Percentiles rank a stretch among this genome's conserved stretches.
These are phyloP conservation scores for Yamadazyma membranifaciens DNA, from an alignment of 1,139 yeast species.

Conservation along the genomic window DNA sequence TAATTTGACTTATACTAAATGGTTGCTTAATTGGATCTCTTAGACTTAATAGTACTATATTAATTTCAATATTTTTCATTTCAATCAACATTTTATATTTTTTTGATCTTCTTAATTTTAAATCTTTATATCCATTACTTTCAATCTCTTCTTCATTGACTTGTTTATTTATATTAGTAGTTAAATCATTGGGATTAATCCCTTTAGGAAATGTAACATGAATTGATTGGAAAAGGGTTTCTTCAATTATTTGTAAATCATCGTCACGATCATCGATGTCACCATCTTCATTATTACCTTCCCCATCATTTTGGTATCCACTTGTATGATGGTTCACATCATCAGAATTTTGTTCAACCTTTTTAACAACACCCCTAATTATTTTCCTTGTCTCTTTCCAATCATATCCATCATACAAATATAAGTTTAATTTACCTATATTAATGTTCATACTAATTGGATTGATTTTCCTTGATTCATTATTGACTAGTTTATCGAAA, in stretches of 20 bases:
- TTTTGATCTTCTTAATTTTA: slow-evolving; percentile 64
- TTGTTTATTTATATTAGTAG: slow-evolving; percentile 52
- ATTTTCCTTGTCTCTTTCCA: slow-evolving; percentile 78
- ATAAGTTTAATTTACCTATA: slow-evolving; percentile 30
- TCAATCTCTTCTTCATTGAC: slow-evolving; percentile 27
- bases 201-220: slow-evolving; percentile 62
- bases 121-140: slow-evolving; percentile 29
- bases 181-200: slow-evolving; percentile 44
- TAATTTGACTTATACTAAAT: background rate
- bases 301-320: slow-evolving; percentile 18
- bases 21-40: slow-evolving; percentile 45
- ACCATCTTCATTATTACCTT: slow-evolving; percentile 15
- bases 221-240: slow-evolving; percentile 70
- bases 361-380: slow-evolving; percentile 60
- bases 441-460: slow-evolving; percentile 34
- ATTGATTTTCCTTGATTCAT: slow-evolving; percentile 14
- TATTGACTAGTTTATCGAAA: slow-evolving; percentile 24
- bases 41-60: slow-evolving; percentile 43
- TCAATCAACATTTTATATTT: slow-evolving; percentile 62
- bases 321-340: slow-evolving; percentile 1
- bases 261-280: slow-evolving; percentile 20
- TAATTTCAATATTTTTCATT: slow-evolving; percentile 50
- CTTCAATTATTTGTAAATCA: slow-evolving; percentile 45
- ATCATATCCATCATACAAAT: slow-evolving; percentile 87
- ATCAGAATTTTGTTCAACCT: slow-evolving; percentile 46